phyloP scores from a whole-genome alignment of 2,329 filamentous ascomycete species.

The Phialemonium atrogriseum region DNA sequence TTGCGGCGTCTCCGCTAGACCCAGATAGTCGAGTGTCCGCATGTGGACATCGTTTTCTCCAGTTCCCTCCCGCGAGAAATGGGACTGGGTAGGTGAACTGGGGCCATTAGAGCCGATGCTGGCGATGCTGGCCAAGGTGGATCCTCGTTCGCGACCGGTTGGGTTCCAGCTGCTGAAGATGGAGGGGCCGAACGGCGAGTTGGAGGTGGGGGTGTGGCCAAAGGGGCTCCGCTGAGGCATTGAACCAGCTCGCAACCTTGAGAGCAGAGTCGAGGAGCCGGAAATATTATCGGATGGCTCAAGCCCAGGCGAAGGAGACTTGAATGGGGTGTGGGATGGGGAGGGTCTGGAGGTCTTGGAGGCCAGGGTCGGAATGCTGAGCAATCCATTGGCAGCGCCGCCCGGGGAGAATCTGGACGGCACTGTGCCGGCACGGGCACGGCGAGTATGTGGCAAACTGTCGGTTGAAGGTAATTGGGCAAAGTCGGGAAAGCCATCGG shows the following conservation, averaged over 20 bases:
- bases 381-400: constrained; percentile 51
- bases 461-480: constrained; percentile 61
- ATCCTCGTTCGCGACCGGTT: constrained; percentile 69
- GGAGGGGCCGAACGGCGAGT: constrained; percentile 75
- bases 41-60: constrained; percentile 80
- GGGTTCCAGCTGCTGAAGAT: constrained; percentile 80
- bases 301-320: constrained; percentile 53
- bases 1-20: constrained; percentile 87
- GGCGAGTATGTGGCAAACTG: constrained; percentile 59
- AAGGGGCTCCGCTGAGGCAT: constrained; percentile 83
- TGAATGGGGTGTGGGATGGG: constrained; percentile 80
- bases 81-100: constrained; percentile 77
- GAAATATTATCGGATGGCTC: constrained; percentile 36
- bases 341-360: constrained; percentile 78
- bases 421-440: constrained; percentile 89
- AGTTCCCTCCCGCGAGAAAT: constrained; percentile 76
- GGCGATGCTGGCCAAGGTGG: constrained; percentile 71
- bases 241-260: constrained; percentile 81
- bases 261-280: constrained; percentile 66
- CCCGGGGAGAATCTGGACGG: constrained; percentile 86
- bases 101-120: constrained; percentile 89
- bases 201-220: constrained; percentile 42
- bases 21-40: constrained; percentile 91
- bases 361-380: constrained; percentile 47
- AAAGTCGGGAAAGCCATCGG: constrained; percentile 91